Conservation (phyloP, 2,329 filamentous ascomycete species). For the Amphichorda felina region DNA sequence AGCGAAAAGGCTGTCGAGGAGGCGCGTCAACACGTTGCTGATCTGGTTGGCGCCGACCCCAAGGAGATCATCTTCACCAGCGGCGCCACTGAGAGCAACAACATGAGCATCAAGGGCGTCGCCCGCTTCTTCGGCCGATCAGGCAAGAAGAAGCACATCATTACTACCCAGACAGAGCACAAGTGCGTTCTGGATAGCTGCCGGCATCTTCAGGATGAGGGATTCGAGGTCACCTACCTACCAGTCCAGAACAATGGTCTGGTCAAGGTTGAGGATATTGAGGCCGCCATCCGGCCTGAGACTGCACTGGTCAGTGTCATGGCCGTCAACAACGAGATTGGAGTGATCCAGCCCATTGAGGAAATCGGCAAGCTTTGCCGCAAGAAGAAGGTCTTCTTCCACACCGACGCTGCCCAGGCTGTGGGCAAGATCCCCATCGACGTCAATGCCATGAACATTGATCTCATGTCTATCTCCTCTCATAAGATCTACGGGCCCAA, state of each 20-base stretch:
- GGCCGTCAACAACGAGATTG: slow-evolving; percentile 99
- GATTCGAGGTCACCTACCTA: slow-evolving; percentile 93
- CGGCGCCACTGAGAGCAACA: slow-evolving; percentile 96
- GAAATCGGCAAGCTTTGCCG: slow-evolving; percentile 90
- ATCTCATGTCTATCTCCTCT: slow-evolving; percentile 96
- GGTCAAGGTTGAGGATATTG: slow-evolving; percentile 70
- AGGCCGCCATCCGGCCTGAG: slow-evolving; percentile 81
- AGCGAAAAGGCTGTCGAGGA: slow-evolving; percentile 88
- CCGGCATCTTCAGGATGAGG: slow-evolving; percentile 91
- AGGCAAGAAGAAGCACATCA: slow-evolving; percentile 97
- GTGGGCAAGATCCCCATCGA: slow-evolving; percentile 97
- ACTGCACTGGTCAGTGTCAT: slow-evolving; percentile 93
- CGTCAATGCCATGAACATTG: slow-evolving; percentile 96
- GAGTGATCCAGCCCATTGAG: slow-evolving; percentile 92
- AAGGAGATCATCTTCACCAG: slow-evolving; percentile 99
- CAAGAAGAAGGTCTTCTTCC: slow-evolving; percentile 91
- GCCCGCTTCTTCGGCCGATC: slow-evolving; percentile 86
- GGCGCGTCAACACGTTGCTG: slow-evolving; percentile 72
- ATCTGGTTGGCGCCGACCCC: slow-evolving; percentile 81
- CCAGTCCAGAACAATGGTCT: slow-evolving; percentile 83
- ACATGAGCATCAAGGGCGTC: slow-evolving; percentile 99
- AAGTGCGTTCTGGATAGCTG: slow-evolving; percentile 98
- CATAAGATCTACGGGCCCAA: slow-evolving; percentile 99
- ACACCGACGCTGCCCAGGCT: slow-evolving; percentile 91
- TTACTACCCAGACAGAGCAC: slow-evolving; percentile 95